Conservation (phyloP, 192 early-diverging fungal species). For the Dispira simplex region DNA sequence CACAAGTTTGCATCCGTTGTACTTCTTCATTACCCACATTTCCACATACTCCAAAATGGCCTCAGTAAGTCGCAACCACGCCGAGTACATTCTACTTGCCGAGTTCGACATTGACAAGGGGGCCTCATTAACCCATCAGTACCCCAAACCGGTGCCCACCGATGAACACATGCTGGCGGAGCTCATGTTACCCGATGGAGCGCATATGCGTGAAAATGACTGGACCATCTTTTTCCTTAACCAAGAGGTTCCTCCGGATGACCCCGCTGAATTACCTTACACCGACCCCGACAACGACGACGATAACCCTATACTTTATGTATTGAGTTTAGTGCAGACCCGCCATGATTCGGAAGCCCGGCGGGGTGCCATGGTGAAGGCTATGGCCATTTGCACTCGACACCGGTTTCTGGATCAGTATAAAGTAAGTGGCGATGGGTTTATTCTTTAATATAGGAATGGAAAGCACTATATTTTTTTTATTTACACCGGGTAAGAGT, state of each 20-base stretch:
- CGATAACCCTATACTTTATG: constrained; percentile 63
- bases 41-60: background rate
- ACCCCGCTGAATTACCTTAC: background rate
- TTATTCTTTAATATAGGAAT: background rate
- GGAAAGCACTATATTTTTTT: constrained; percentile 1
- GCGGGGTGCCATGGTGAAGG: constrained; percentile 82
- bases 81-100: constrained; percentile 76
- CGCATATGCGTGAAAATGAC: constrained; percentile 83
- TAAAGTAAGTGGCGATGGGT: background rate
- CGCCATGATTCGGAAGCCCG: constrained; percentile 71
- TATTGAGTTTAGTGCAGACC: constrained; percentile 83
- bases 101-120: constrained; percentile 96
- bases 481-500: background rate
- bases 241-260: constrained; percentile 26
- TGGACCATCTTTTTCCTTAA: constrained; percentile 93
- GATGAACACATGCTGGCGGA: constrained; percentile 83
- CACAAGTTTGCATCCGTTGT: too few relatives aligned
- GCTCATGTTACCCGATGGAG: constrained; percentile 91
- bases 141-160: constrained; percentile 62
- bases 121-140: constrained; percentile 73
- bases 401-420: constrained; percentile 79
- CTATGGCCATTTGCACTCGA: constrained; percentile 83
- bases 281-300: constrained; percentile 21
- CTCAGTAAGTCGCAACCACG: constrained; percentile 24
- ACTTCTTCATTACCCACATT: too few relatives aligned